Base-by-base conservation (phyloP, 2,329 filamentous ascomycete genomes). In the Xylaria sp. region DNA sequence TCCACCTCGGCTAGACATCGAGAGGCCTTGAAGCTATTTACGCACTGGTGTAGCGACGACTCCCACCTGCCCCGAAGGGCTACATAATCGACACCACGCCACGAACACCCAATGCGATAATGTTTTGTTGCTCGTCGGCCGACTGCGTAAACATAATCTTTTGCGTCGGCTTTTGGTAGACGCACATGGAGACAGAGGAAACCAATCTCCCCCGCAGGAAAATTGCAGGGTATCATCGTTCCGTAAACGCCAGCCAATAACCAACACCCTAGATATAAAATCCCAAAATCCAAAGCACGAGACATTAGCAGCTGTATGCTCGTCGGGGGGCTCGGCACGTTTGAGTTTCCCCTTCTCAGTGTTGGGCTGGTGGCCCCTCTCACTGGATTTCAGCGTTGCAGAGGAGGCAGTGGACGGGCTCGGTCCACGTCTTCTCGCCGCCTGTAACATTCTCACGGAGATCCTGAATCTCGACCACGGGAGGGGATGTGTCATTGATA, bases 371-470 rank as follows among this genome's bases (percentile, higher is more conserved):
- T 17, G 57, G 42, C 50, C 48, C 36, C 4, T 34, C 30, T 78
- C 78, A 85, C 63, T 85, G 82, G 65, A 88, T 84, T 51, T 78
- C 77, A n/a, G 78, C 73, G 24, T 78, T 78, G 73, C 87, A 89
- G 48, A 86, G 73, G 42, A 88, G 79, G 69, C 87, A 89, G 56
- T 80, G 77, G 36, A 85, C 75, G 3, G 81, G 81, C 74, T 88
- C 85, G 11, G 80, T 83, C 87, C 87, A 89, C 9, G 78, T 79
- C 76, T 85, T 86, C 36, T 83, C 82, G 2, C 85, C 85, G 9
- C 82, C 85, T 1, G 75, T 75, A 6, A 88, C 78, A 9, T 80
- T 79, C 34, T 82, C 74, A 55, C 87, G 81, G 54, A 88, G 76
- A 71, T 89, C 87, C 30, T 76, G 82, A 59, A 89, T 83, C 70